Evolutionary conservation across 148 eudicot genomes (phyloP), one percentile per base, ranked within the genome.

Genomic region (Nepenthes mirabilis): DNA sequence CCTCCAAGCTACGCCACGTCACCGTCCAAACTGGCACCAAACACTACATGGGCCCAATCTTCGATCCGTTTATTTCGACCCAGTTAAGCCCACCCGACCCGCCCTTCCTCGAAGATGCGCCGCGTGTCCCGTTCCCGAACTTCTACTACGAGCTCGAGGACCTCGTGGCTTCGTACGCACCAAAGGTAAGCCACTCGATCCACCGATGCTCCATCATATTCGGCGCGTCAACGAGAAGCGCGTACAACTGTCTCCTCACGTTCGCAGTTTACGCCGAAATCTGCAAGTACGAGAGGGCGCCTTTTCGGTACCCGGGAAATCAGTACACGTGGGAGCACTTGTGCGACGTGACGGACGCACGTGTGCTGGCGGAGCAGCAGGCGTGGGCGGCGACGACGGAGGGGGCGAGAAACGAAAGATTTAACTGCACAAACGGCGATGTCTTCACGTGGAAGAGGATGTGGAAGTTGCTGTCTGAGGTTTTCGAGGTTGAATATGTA

Each of bases 391-490:
- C 86, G 0, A 57, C 64, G 0, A 66, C 58, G 0, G 61, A 66
- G 0, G 6, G 34, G 9, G 80, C 79, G 0, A 69, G 71, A 35
- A 78, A 78, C 14, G 67, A 82, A 49, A 80, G 80, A 37, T 82
- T 78, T 60, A 82, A 82, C 23, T 75, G 79, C 49, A 73, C 68
- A 34, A 82, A 82, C 47, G 83, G 86, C 11, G 83, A 82, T 48
- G 73, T 82, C 2, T 82, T 82, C 59, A 70, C 64, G 37, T 82
- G 86, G 86, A 82, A 74, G 61, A 73, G 60, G 9, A 35, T 78
- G 63, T 79, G 80, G 86, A 56, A 55, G 13, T 76, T 73, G 14
- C 57, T 82, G 40, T 65, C 74, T 32, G 68, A 72, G 58, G 58
- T 65, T 36, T 79, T 82, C 36, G 79, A 43, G 35, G 52, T 78